Conservation (phyloP, 2,329 filamentous ascomycete species). For the Phaeosphaeriaceae sp. region DNA sequence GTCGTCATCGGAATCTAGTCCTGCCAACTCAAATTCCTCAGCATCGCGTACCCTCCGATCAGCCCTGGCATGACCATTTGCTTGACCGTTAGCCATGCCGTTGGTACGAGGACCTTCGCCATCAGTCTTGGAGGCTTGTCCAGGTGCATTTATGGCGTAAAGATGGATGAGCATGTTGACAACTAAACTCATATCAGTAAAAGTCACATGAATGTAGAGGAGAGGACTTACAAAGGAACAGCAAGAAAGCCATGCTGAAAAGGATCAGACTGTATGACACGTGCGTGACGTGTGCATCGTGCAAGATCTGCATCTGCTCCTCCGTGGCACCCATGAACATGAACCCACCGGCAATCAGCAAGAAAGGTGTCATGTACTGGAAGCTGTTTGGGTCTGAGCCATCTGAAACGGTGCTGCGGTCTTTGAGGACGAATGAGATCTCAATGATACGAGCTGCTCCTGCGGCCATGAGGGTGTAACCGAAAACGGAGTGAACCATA, state of each 20-base stretch:
- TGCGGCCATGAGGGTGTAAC: slow-evolving; percentile 92
- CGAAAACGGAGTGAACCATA: slow-evolving; percentile 87
- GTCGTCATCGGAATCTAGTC: slow-evolving; percentile 87
- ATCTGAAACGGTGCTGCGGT: slow-evolving; percentile 71
- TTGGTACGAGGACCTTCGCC: slow-evolving; percentile 44
- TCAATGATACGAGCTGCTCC: slow-evolving; percentile 87
- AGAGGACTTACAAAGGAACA: slow-evolving; percentile 76
- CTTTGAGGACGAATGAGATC: slow-evolving; percentile 84
- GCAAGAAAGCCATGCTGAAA: slow-evolving; percentile 85
- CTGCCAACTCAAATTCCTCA: slow-evolving; percentile 92
- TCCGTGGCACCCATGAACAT: slow-evolving; percentile 98
- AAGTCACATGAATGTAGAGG: neutral
- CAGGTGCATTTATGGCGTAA: slow-evolving; percentile 72
- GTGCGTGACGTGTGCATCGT: slow-evolving; percentile 78
- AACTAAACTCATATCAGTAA: slow-evolving; percentile 55
- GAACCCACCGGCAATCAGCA: slow-evolving; percentile 91
- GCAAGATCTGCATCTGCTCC: slow-evolving; percentile 87
- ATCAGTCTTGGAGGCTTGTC: slow-evolving; percentile 46
- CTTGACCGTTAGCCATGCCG: slow-evolving; percentile 25
- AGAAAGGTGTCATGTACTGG: slow-evolving; percentile 73
- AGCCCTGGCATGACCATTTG: slow-evolving; percentile 48
- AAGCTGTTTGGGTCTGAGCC: slow-evolving; percentile 75
- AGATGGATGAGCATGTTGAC: slow-evolving; percentile 84
- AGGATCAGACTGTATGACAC: slow-evolving; percentile 92
- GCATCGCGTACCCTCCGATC: slow-evolving; percentile 75